phyloP scores from a whole-genome alignment of 75 land plant species.

The Larix kaempferi region DNA sequence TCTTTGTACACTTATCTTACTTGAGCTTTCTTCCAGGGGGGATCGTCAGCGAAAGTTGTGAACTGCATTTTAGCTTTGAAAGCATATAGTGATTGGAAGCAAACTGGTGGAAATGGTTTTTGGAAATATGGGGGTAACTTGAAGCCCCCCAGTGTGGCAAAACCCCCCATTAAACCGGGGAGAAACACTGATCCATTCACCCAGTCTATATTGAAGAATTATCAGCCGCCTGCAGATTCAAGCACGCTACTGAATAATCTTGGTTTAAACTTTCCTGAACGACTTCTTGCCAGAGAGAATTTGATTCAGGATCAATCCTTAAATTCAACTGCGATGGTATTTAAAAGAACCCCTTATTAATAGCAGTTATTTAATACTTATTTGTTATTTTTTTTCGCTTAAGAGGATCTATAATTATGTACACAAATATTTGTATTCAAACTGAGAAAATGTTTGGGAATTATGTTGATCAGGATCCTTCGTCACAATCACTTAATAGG shows the following conservation, averaged over 20 bases:
- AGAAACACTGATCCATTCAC: slow-evolving; percentile 56
- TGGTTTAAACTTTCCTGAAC: slow-evolving; percentile 2
- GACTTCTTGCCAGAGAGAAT: neutral
- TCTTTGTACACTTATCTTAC: neutral
- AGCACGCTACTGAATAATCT: neutral
- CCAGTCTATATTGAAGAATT: neutral
- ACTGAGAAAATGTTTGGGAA: neutral
- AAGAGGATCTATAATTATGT: neutral
- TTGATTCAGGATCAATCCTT: neutral
- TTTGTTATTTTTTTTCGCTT: neutral
- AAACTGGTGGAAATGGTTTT: slow-evolving; percentile 51
- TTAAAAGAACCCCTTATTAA: neutral
- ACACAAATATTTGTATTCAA: neutral
- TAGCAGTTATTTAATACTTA: neutral
- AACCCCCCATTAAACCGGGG: slow-evolving; percentile 20
- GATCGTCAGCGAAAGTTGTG: slow-evolving; percentile 52
- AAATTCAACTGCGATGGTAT: slow-evolving; percentile 8
- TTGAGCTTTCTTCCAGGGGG: slow-evolving; percentile 31
- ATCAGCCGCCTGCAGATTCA: neutral
- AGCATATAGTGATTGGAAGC: slow-evolving; percentile 69
- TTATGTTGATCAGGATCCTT: slow-evolving; percentile 1
- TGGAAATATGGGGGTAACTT: slow-evolving; percentile 30
- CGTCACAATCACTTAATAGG: slow-evolving; percentile 2
- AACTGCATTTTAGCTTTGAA: slow-evolving; percentile 63
- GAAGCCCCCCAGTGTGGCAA: slow-evolving; percentile 35